These are phyloP conservation scores for Rhododendron molle DNA, from an alignment of 148 eudicot species.

Conservation along the genomic window DNA sequence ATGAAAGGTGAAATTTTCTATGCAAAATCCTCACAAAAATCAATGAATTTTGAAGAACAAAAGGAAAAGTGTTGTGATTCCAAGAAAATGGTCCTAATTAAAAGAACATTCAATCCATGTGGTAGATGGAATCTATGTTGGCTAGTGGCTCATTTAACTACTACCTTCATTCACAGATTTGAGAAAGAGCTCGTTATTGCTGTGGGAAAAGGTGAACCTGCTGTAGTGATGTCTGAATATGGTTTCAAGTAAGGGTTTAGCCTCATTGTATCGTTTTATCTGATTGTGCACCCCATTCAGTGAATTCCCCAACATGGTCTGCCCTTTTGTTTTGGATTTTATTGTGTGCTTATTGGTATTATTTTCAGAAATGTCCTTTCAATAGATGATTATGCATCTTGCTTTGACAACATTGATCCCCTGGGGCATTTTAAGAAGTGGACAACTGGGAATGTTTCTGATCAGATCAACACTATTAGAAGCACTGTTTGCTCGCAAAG, in stretches of 20 bases:
- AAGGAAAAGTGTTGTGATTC: neutral
- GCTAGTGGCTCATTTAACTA: conserved; percentile 7
- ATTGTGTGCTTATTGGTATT: neutral
- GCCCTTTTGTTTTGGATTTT: neutral
- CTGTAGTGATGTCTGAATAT: conserved; percentile 73
- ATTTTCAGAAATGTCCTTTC: conserved; percentile 68
- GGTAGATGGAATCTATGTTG: neutral
- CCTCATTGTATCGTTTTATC: neutral
- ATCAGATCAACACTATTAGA: conserved; percentile 19
- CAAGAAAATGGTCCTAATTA: neutral
- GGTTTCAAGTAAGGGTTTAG: conserved; percentile 65
- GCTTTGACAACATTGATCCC: conserved; percentile 87
- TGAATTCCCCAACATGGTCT: neutral
- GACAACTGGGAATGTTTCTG: conserved; percentile 25
- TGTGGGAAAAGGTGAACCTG: conserved; percentile 95
- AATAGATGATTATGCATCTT: conserved; percentile 75
- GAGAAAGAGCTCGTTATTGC: conserved; percentile 68
- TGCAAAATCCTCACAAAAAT: neutral
- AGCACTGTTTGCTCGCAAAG: conserved; percentile 47
- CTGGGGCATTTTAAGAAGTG: conserved; percentile 68
- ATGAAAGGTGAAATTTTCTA: neutral
- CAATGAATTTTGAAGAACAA: neutral
- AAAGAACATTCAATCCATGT: neutral
- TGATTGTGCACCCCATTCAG: neutral
- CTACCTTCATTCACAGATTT: conserved; percentile 38